Percentiles rank a stretch among this genome's conserved stretches.
phyloP scores from a whole-genome alignment of 768 basidiomycete genomes.

The Rhodotorula toruloides region DNA sequence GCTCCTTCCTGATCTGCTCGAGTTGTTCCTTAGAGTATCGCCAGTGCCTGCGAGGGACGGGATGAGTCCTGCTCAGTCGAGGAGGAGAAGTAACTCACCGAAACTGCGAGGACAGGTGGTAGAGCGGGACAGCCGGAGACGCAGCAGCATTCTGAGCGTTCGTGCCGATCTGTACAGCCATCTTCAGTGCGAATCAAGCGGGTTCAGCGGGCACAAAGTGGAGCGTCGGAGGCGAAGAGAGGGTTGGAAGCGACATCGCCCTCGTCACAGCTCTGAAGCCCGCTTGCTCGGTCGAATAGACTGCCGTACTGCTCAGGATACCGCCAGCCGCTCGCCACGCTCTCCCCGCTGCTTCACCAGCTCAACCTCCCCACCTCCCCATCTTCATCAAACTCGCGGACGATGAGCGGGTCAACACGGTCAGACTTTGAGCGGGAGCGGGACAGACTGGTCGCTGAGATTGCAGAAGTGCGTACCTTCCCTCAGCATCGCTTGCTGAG shows the following conservation, averaged over 20 bases:
- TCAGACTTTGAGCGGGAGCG: conserved; percentile 30
- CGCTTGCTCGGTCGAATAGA: not conserved
- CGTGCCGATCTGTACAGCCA: not conserved
- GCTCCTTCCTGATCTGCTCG: conserved; percentile 55
- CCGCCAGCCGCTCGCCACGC: not conserved
- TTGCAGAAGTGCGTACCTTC: conserved; percentile 32
- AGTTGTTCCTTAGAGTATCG: conserved; percentile 71
- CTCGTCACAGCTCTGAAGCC: not conserved
- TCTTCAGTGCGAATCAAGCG: not conserved
- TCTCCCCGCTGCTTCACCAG: not conserved
- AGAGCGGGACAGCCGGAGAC: conserved; percentile 10
- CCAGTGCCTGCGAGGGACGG: conserved; percentile 60
- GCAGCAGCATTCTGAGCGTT: not conserved
- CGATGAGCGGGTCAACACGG: conserved; percentile 12
- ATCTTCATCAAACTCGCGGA: not conserved
- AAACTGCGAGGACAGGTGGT: conserved; percentile 32
- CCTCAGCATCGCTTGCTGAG: too few relatives aligned
- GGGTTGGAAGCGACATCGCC: too few relatives aligned
- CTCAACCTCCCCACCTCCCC: not conserved
- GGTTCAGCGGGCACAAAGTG: not conserved
- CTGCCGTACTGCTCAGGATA: not conserved
- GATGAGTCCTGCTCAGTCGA: not conserved
- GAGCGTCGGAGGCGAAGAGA: not conserved
- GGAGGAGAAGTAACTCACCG: conserved; percentile 1
- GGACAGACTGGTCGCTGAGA: conserved; percentile 31